Evolutionary conservation across 2,329 filamentous ascomycete genomes (phyloP).

Genomic region (Phaeophleospora eucalypticola): DNA sequence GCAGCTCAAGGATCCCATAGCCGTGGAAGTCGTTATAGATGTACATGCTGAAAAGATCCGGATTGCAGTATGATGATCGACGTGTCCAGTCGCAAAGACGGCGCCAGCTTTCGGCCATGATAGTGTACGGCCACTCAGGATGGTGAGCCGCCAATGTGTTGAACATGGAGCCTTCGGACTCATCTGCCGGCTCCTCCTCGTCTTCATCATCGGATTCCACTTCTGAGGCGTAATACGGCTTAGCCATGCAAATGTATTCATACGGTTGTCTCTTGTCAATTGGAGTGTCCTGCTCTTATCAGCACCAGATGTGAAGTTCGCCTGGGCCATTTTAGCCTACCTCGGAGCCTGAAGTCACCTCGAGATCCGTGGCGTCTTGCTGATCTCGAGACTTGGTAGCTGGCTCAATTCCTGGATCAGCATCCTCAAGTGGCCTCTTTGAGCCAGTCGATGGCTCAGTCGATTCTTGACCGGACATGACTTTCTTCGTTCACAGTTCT

Average conservation of each 20-base stretch:
- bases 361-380: no score
- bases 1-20: conserved; percentile 29
- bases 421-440: no score
- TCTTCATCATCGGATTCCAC: conserved; percentile 1
- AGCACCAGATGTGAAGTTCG: no score
- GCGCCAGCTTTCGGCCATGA: conserved; percentile 3
- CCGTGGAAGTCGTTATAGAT: conserved; percentile 32
- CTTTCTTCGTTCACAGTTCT: no score
- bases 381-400: no score
- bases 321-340: no score
- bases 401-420: no score
- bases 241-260: conserved; percentile 6
- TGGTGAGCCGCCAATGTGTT: conserved; percentile 13
- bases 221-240: neutral
- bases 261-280: conserved; percentile 4
- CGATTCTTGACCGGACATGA: no score
- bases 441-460: no score
- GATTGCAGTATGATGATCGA: conserved; percentile 13
- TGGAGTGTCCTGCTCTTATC: no score
- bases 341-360: no score
- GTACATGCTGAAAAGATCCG: conserved; percentile 31
- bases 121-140: conserved; percentile 12
- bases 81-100: conserved; percentile 5
- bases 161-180: conserved; percentile 1
- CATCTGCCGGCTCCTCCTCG: conserved; percentile 1